Conservation (phyloP, 176 grass and related monocot genomes). For the Oryza nivara region DNA sequence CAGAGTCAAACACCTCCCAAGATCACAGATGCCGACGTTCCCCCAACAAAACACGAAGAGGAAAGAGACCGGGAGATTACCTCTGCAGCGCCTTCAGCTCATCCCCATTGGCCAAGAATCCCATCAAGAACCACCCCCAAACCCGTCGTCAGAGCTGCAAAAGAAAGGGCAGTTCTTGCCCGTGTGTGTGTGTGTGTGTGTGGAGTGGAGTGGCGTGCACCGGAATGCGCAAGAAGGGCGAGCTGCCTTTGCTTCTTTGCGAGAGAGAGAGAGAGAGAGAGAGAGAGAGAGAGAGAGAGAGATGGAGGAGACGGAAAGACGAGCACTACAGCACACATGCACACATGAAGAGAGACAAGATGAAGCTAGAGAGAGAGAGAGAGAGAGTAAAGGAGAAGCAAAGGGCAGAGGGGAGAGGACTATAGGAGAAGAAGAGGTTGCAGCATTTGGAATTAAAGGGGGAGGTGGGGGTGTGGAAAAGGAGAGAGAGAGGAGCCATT, state of each 20-base stretch:
- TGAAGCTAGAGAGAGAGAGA: conserved; percentile 20
- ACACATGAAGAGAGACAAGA: conserved; percentile 40
- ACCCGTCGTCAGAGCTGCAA: background rate
- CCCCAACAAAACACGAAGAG: conserved; percentile 9
- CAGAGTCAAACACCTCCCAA: conserved; percentile 24
- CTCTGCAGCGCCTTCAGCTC: conserved; percentile 32
- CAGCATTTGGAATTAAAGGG: conserved; percentile 52
- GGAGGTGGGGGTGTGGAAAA: conserved; percentile 36
- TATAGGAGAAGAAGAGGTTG: conserved; percentile 17
- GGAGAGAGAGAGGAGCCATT: conserved; percentile 38
- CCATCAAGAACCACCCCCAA: background rate
- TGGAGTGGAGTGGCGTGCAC: conserved; percentile 28
- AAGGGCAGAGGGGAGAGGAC: background rate
- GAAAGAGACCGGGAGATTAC: conserved; percentile 29
- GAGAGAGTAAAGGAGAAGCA: conserved; percentile 58
- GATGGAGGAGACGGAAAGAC: conserved; percentile 42
- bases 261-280: conserved; percentile 36
- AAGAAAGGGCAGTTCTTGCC: conserved; percentile 14
- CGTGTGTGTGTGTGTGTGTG: background rate
- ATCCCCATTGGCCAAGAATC: conserved; percentile 40
- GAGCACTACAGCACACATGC: conserved; percentile 45
- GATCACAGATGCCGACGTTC: conserved; percentile 14
- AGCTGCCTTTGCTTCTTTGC: conserved; percentile 43
- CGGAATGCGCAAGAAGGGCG: conserved; percentile 41
- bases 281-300: conserved; percentile 30